Evolutionary conservation across 2,329 filamentous ascomycete genomes (phyloP), one percentile per base, ranked within the genome.

Genomic region (Onygena corvina): DNA sequence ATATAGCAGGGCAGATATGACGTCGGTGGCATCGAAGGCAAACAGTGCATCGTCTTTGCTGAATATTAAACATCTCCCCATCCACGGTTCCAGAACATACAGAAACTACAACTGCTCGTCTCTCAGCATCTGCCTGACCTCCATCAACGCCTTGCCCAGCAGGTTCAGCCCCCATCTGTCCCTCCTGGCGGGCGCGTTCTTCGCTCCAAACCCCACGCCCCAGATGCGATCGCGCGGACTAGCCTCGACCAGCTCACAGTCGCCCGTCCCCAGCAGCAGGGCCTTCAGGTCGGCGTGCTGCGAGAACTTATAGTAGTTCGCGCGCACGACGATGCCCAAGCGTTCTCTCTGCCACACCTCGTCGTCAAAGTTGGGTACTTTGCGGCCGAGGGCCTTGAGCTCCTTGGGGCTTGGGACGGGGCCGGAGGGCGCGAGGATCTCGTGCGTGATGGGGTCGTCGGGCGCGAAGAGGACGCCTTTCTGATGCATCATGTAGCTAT

Each of bases 141-240:
- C 58, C 62, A 64, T 63, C 52, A 65, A 52, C 23, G 58, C 60
- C 47, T 63, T 60, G 4, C 62, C 62, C 31, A 66, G 48, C 40
- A 58, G 48, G 52, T 67, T 66, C 50, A 59, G 38, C 16, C 62
- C 64, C 64, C 62, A 65, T 44, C 57, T 54, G 12, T 52, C 46
- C 46, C 61, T 56, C 30, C 52, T 59, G 5, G 49, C 55, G 21
- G 57, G 55, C 3, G 63, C 64, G 34, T 61, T 57, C 25, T 60
- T 59, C 29, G 54, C 56, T 34, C 59, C 58, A 52, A 61, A 66
- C 0, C 63, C 62, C 23, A 66, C 57, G 1, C 63, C 63, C 63
- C 63, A 65, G 27, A 64, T 57, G 47, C 59, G 50, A 56, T 66
- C 64, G 33, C 56, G 57, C 6, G 63, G 64, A 57, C 64, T 66